Evolutionary conservation across 768 basidiomycete species (phyloP), one percentile per base, ranked within the genome.

Genomic region (Macrocybe gigantea): DNA sequence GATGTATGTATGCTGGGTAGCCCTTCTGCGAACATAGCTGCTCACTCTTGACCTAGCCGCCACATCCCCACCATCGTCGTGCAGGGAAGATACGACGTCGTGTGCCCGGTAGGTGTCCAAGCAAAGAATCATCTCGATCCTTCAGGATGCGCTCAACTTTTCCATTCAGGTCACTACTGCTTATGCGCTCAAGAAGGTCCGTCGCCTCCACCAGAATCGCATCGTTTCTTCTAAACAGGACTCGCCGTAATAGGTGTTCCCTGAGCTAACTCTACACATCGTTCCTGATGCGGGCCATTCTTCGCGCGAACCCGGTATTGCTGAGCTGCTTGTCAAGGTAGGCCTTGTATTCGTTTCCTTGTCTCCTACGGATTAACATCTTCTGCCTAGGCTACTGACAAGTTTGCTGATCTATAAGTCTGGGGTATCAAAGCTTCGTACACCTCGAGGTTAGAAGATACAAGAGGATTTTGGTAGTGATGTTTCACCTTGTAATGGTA

Each of bases 261-360:
- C 90, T 1, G 87, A 92, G 58, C 65, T 80, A n/a, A 78, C 80
- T 7, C 64, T 94, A 5, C 72, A 80, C 50, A 77, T 93, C 43
- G 84, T 93, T 9, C 82, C 87, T 11, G 87, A 90, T 62, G 92
- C 93, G 3, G 93, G 93, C 0, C 93, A 96, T 63, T 90, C 87
- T 31, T 75, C 88, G 9, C 78, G 83, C 38, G 93, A 95, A 65
- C 59, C 69, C 1, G 85, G 83, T 3, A 94, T 69, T 7, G 69
- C 80, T 29, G 80, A 81, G 62, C 64, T 85, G 46, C 71, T 95
- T 36, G 77, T 89, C 11, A 77, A 90, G 73, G 90, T 82, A 45
- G 31, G 72, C 46, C 14, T 44, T 2, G 22, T 22, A 22, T 22
- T 4, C 22, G 22, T 22, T 22, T 1, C 22, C 22, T 22, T 22